These are phyloP conservation scores for Phytophthora chlamydospora DNA, from an alignment of 352 stramenopile genomes.

Conservation along the genomic window DNA sequence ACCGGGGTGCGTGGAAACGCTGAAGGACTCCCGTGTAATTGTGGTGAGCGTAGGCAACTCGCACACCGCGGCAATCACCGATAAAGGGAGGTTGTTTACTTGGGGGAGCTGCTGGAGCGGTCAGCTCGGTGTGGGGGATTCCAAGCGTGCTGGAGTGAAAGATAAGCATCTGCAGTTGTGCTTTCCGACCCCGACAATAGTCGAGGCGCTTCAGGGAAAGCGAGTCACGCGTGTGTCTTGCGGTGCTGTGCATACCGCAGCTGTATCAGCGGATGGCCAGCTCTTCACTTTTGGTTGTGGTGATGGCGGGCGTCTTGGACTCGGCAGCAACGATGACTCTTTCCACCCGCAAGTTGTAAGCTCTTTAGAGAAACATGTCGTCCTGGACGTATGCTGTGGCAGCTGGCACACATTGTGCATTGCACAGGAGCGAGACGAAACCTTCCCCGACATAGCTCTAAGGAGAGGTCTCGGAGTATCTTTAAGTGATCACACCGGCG, in stretches of 20 bases:
- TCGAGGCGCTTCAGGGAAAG: conserved; percentile 50
- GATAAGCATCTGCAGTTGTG: conserved; percentile 55
- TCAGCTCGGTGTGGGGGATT: conserved; percentile 66
- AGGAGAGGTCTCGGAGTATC: background rate
- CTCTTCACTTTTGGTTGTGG: conserved; percentile 90
- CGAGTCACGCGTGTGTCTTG: conserved; percentile 84
- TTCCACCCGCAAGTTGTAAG: conserved; percentile 56
- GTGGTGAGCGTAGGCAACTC: conserved; percentile 67
- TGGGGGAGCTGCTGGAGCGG: conserved; percentile 79
- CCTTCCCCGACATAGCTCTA: conserved; percentile 5
- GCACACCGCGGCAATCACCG: conserved; percentile 59
- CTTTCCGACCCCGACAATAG: conserved; percentile 69
- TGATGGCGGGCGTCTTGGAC: conserved; percentile 90
- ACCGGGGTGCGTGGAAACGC: conserved; percentile 5
- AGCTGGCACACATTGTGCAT: conserved; percentile 82
- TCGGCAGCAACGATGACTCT: conserved; percentile 59
- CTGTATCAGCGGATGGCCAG: conserved; percentile 57
- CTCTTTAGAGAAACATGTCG: conserved; percentile 53
- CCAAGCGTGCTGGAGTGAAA: conserved; percentile 58
- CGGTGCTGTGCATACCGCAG: conserved; percentile 85
- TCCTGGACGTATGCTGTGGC: conserved; percentile 62
- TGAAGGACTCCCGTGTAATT: conserved; percentile 24
- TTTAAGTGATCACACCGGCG: conserved; percentile 18
- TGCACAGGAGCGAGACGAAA: conserved; percentile 31
- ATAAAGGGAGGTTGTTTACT: conserved; percentile 55